phyloP scores from a whole-genome alignment of 257 asterid genomes.

The Lithospermum erythrorhizon region DNA sequence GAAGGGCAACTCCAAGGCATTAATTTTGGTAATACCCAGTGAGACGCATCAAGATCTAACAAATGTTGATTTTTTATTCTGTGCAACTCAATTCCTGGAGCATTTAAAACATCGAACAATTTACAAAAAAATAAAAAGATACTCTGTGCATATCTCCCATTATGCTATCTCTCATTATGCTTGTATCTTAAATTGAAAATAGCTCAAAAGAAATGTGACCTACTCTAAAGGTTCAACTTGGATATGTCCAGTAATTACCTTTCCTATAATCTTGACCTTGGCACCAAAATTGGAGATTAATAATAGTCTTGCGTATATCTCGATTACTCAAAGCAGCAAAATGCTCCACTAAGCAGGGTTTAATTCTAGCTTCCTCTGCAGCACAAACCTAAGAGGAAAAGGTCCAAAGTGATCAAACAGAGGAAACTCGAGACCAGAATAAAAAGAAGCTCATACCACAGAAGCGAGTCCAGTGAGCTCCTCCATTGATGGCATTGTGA shows the following conservation, averaged over 20 bases:
- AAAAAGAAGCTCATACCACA: slow-evolving; percentile 35
- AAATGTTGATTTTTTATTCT: slow-evolving; percentile 40
- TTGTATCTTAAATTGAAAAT: too few species aligned
- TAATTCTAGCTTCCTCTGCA: slow-evolving; percentile 48
- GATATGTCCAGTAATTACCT: slow-evolving; percentile 28
- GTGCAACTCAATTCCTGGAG: slow-evolving; percentile 37
- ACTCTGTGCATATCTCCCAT: too few species aligned
- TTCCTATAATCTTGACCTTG: slow-evolving; percentile 46
- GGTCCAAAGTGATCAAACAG: slow-evolving; percentile 12
- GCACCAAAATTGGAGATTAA: slow-evolving; percentile 91
- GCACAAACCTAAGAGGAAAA: slow-evolving; percentile 58
- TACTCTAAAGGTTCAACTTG: neutral
- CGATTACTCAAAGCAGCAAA: slow-evolving; percentile 53
- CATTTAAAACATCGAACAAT: neutral
- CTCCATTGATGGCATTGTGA: slow-evolving; percentile 42
- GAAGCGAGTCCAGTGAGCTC: slow-evolving; percentile 54
- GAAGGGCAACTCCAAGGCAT: slow-evolving; percentile 54
- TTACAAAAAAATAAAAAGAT: neutral
- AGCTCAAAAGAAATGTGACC: neutral
- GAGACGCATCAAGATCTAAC: slow-evolving; percentile 85
- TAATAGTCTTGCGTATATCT: slow-evolving; percentile 84
- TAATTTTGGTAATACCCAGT: slow-evolving; percentile 54
- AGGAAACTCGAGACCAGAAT: slow-evolving; percentile 2
- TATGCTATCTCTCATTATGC: too few species aligned
- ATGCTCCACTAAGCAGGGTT: slow-evolving; percentile 58